Percentiles rank a stretch among this genome's conserved stretches.
Evolutionary conservation across 2,329 filamentous ascomycete species (phyloP).

Genomic region (Coniosporium tulheliwenetii): DNA sequence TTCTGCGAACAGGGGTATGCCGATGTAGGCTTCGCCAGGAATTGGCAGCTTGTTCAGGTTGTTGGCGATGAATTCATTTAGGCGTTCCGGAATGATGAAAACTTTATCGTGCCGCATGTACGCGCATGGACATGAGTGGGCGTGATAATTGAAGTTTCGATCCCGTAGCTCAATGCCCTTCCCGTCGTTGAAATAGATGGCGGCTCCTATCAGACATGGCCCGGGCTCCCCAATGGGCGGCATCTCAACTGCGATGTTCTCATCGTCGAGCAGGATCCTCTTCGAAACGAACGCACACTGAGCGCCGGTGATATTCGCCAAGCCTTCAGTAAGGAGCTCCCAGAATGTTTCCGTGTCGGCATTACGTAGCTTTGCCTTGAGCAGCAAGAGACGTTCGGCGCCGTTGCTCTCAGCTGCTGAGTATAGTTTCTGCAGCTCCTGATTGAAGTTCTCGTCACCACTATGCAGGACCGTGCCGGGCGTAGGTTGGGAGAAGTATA

Average conservation of each 20-base stretch:
- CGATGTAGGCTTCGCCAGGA: constrained; percentile 49
- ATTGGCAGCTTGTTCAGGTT: constrained; percentile 47
- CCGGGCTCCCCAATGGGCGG: constrained; percentile 44
- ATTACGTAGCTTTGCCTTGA: constrained; percentile 40
- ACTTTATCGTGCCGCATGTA: constrained; percentile 60
- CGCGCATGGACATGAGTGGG: constrained; percentile 48
- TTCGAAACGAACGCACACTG: constrained; percentile 57
- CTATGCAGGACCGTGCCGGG: constrained; percentile 27
- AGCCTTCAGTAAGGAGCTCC: constrained; percentile 45
- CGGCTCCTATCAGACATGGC: constrained; percentile 47
- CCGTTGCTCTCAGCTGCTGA: constrained; percentile 39
- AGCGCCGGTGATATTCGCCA: constrained; percentile 45
- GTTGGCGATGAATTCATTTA: constrained; percentile 42
- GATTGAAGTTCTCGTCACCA: constrained; percentile 26
- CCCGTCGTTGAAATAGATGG: constrained; percentile 50
- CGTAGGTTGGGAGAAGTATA: constrained; percentile 23
- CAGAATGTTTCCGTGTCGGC: constrained; percentile 47
- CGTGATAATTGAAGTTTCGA: constrained; percentile 47
- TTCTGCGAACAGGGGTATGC: constrained; percentile 47
- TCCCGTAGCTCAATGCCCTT: constrained; percentile 35
- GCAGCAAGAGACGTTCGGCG: constrained; percentile 40
- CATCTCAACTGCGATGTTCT: constrained; percentile 42
- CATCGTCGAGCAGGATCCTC: constrained; percentile 43
- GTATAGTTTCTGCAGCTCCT: constrained; percentile 12
- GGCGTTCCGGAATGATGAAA: constrained; percentile 47